Base-by-base conservation (phyloP, 129 eudicot genomes). In the Artemisia annua region DNA sequence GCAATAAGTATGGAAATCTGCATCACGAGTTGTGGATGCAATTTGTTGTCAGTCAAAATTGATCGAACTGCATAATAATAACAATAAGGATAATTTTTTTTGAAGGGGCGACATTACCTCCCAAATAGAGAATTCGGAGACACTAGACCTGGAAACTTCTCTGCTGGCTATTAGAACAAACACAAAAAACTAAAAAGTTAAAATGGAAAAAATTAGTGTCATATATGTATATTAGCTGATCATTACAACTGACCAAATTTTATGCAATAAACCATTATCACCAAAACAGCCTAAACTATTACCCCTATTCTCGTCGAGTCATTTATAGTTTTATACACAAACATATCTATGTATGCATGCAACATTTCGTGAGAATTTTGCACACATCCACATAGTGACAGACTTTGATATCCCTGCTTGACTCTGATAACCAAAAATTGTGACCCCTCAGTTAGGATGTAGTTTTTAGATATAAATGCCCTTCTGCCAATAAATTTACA, bases 1-100 rank as follows among this genome's bases (percentile, higher is more conserved):
- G 98, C 84, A 92, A 75, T 69, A 92, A 85, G 82, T 92, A 92
- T 19, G 98, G 98, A 79, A 89, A 92, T 79, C 98, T 92, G 87
- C 83, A 83, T 18, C 77, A 76, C 64, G 52, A 60, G 57, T 58
- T 22, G 48, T 15, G 30, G 20, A 19, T 78, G n/a, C 26, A 66
- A 63, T 65, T 70, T 39, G 72, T 63, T 32, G n/a, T 58, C 60
- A 66, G 52, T 58, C 13, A 4, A 43, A 70, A 46, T 19, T 62
- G 22, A 19, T 59, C 35, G 16, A 7, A 26, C 46, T 26, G 59
- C n/a, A 48, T 46, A 32, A 56, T 16, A 35, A 52, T 66, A 11
- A 19, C 32, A 71, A 32, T 14, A 35, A 62, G 30, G 14, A 64
- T 35, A 14, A 5, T 17, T 35, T 5, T 32, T 51, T 22, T 18